Conservation (phyloP, 1,284 basidiomycete species). For the Boletus albobrunnescens region DNA sequence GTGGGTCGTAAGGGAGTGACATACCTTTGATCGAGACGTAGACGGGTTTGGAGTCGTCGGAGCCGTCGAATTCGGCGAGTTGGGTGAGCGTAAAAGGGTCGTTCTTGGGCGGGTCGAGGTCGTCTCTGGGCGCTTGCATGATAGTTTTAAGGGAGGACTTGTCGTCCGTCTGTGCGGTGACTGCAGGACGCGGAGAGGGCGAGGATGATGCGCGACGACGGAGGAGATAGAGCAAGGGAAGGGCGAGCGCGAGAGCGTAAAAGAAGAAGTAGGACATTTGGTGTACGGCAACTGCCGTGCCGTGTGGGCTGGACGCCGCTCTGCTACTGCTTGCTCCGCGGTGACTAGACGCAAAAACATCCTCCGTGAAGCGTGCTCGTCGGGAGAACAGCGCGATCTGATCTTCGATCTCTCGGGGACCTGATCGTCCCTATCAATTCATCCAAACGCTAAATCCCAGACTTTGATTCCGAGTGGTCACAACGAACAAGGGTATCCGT, state of each 20-base stretch:
- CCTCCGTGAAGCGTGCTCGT: conserved; percentile 25
- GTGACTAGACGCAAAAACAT: too few relatives aligned
- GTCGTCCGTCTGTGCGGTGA: conserved; percentile 22
- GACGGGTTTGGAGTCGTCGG: conserved; percentile 61
- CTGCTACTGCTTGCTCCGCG: too few relatives aligned
- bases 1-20: not conserved
- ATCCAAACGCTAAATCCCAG: not conserved
- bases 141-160: conserved; percentile 52
- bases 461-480: not conserved
- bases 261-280: conserved; percentile 4
- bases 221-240: conserved; percentile 25
- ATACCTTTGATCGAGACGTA: conserved; percentile 87
- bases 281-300: conserved; percentile 17
- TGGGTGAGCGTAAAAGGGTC: conserved; percentile 70
- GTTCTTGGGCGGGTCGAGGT: conserved; percentile 73
- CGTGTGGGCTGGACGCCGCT: too few relatives aligned
- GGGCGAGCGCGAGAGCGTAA: conserved; percentile 20
- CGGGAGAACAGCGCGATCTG: conserved; percentile 9
- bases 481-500: conserved; percentile 16
- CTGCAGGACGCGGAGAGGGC: conserved; percentile 3
- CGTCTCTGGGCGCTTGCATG: conserved; percentile 61
- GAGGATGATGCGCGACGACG: conserved; percentile 6
- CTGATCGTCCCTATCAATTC: conserved; percentile 33
- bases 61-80: conserved; percentile 70
- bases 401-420: conserved; percentile 8